Percentiles rank a stretch among this genome's conserved stretches.
phyloP scores from a whole-genome alignment of 1,284 basidiomycete genomes.

The Ceraceosorus guamensis region DNA sequence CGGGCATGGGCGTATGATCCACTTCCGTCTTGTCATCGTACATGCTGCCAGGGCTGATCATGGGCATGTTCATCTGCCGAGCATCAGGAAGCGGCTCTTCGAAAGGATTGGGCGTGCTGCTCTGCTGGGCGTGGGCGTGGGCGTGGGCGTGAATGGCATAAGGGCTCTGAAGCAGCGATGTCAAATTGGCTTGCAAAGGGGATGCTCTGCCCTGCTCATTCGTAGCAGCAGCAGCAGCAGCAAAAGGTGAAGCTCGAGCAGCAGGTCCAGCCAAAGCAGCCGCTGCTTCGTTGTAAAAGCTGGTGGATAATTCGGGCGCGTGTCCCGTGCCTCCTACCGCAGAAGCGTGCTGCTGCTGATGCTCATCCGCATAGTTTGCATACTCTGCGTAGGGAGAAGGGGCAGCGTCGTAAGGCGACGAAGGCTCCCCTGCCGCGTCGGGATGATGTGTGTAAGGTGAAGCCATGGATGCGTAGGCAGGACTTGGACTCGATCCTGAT shows the following conservation, averaged over 20 bases:
- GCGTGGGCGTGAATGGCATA: slow-evolving; percentile 8
- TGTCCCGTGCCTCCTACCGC: slow-evolving; percentile 17
- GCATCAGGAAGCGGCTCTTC: slow-evolving; percentile 13
- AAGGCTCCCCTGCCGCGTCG: too few species aligned
- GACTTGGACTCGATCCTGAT: too few species aligned
- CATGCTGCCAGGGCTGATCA: slow-evolving; percentile 5
- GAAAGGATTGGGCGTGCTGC: neutral
- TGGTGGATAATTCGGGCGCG: slow-evolving; percentile 26
- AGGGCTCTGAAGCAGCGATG: slow-evolving; percentile 7
- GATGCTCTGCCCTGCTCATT: neutral
- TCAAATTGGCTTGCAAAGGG: slow-evolving; percentile 8
- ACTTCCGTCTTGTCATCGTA: slow-evolving; percentile 24
- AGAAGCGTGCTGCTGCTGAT: too few species aligned
- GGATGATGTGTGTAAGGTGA: too few species aligned
- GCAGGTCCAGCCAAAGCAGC: slow-evolving; percentile 10
- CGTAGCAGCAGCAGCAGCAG: neutral
- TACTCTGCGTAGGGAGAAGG: too few species aligned
- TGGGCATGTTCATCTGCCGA: slow-evolving; percentile 18
- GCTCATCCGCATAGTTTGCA: too few species aligned
- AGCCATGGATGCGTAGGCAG: too few species aligned
- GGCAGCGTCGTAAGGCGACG: too few species aligned
- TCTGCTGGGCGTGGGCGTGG: slow-evolving; percentile 4
- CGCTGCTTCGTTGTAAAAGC: slow-evolving; percentile 38
- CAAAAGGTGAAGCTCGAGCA: neutral
- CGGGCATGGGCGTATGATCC: slow-evolving; percentile 6